phyloP scores from a whole-genome alignment of 163 green algal genomes.

The Prototheca stagnorum region DNA sequence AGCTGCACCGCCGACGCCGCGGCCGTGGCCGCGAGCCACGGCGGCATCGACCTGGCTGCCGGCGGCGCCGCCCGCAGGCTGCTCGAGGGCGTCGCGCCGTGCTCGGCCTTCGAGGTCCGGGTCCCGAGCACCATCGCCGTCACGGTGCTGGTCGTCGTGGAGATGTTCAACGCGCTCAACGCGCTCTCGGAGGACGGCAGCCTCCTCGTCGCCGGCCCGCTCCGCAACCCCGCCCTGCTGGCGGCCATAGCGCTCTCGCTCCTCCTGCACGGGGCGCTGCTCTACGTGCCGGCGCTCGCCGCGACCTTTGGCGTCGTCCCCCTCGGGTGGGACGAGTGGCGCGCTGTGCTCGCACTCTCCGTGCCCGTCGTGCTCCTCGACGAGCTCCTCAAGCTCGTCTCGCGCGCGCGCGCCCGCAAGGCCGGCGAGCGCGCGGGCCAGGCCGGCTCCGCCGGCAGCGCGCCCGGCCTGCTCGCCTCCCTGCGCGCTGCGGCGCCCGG shows the following conservation, averaged over 20 bases:
- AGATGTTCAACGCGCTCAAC: conserved; percentile 97
- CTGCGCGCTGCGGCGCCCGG: no score
- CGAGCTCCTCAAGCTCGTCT: conserved; percentile 54
- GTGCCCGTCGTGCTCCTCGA: conserved; percentile 63
- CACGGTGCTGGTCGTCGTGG: conserved; percentile 79
- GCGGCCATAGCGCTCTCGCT: conserved; percentile 68
- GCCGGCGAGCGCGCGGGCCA: no score
- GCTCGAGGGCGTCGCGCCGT: no score
- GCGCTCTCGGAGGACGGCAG: conserved; percentile 55
- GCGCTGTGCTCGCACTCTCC: conserved; percentile 47
- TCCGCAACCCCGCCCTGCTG: conserved; percentile 66
- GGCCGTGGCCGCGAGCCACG: no score
- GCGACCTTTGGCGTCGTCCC: conserved; percentile 36
- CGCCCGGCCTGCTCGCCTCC: no score
- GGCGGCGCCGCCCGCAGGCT: no score
- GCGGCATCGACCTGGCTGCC: no score
- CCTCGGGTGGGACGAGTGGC: conserved; percentile 47
- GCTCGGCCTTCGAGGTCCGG: conserved; percentile 43
- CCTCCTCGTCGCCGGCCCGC: conserved; percentile 34
- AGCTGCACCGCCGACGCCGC: conserved; percentile 46
- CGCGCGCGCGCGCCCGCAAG: conserved; percentile 8
- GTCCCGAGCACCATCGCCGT: conserved; percentile 67
- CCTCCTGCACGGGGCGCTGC: conserved; percentile 53
- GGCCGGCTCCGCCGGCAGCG: no score
- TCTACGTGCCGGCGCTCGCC: conserved; percentile 43